Percentiles rank a stretch among this genome's conserved stretches.
Conservation (phyloP, 352 stramenopile species). For the Thraustochytrium sp. region DNA sequence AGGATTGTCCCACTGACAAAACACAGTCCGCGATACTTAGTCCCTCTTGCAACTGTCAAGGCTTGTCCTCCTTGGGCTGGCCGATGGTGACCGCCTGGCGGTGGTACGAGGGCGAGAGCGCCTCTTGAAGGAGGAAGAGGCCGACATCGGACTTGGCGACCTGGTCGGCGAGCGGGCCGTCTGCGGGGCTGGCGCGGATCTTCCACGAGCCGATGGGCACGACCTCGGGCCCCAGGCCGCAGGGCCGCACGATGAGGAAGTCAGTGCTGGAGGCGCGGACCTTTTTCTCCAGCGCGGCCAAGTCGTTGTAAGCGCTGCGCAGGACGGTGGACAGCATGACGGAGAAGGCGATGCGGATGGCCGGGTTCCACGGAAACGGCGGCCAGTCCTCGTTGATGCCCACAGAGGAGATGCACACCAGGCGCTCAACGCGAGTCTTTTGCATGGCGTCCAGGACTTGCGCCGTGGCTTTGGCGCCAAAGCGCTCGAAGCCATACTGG, state of each 20-base stretch:
- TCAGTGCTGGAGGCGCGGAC: background rate
- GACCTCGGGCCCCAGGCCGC: background rate
- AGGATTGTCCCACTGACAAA: no score
- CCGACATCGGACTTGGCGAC: background rate
- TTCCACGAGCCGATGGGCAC: background rate
- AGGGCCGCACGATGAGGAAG: background rate
- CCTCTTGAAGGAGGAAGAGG: background rate
- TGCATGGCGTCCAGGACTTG: background rate
- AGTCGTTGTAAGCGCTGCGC: background rate
- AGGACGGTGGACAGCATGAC: background rate
- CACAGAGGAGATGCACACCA: background rate
- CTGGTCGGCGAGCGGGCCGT: background rate
- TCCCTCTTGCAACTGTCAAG: no score
- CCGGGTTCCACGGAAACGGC: background rate
- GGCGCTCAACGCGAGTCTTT: background rate
- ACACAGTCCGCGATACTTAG: no score
- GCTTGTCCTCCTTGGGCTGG: background rate
- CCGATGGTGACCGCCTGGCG: background rate
- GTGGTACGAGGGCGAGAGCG: background rate
- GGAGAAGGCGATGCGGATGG: background rate
- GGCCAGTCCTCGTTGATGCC: conserved; percentile 5
- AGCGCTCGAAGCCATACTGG: background rate
- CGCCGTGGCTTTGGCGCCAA: background rate
- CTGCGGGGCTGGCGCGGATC: background rate
- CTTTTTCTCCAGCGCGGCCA: background rate